Evolutionary conservation across 1,284 basidiomycete genomes (phyloP).

Genomic region (Anthracocystis setariae): DNA sequence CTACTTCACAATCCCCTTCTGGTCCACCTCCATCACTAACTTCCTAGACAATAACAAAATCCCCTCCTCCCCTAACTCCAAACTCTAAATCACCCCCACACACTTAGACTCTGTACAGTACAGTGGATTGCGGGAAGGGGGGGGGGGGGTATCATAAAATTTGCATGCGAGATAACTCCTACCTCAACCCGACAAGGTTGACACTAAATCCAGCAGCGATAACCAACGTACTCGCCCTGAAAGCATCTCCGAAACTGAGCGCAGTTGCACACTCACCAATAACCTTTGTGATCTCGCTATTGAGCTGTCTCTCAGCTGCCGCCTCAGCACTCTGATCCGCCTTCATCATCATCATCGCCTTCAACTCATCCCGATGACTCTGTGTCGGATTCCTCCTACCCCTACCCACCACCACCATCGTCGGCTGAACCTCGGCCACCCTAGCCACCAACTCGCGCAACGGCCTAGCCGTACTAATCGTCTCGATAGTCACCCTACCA

Average conservation of each 20-base stretch:
- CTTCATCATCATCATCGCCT: slow-evolving; percentile 37
- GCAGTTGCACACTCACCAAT: slow-evolving; percentile 59
- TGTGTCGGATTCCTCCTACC: slow-evolving; percentile 56
- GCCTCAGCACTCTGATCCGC: slow-evolving; percentile 16
- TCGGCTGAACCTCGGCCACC: slow-evolving; percentile 30
- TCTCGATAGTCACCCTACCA: slow-evolving; percentile 25
- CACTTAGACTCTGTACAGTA: no score
- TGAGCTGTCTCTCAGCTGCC: slow-evolving; percentile 42
- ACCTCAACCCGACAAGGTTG: background rate
- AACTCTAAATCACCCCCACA: background rate
- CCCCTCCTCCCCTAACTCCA: background rate
- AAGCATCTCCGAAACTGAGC: slow-evolving; percentile 26
- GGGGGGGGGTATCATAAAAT: no score
- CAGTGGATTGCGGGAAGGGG: no score
- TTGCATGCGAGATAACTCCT: no score
- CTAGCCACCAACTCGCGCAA: slow-evolving; percentile 30
- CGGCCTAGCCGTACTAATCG: slow-evolving; percentile 32
- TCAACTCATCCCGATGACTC: slow-evolving; percentile 60
- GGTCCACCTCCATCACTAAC: slow-evolving; percentile 31
- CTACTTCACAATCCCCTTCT: slow-evolving; percentile 49
- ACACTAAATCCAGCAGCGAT: slow-evolving; percentile 47
- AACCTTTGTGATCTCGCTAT: slow-evolving; percentile 60
- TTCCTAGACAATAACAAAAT: slow-evolving; percentile 32
- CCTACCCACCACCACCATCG: slow-evolving; percentile 55
- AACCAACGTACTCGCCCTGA: slow-evolving; percentile 43